Evolutionary conservation across 2,329 filamentous ascomycete genomes (phyloP), one percentile per base, ranked within the genome.

Genomic region (Colletotrichum tanaceti): DNA sequence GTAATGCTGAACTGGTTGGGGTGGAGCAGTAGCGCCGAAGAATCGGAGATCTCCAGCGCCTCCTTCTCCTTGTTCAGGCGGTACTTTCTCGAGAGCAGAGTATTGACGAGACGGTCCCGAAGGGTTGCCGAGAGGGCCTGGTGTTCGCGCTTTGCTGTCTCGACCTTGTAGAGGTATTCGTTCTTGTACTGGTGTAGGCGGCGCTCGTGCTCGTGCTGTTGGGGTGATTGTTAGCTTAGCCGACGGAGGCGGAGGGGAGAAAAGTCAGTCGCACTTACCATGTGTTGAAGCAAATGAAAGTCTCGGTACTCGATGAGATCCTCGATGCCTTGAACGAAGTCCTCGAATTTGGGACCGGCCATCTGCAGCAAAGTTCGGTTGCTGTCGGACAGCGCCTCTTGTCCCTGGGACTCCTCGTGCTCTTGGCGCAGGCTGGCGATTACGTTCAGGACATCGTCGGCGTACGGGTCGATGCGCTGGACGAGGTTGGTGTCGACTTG

Each of bases 401-500:
- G 74, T 1, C 78, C 79, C 70, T 81, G 78, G 13, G 83, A 83
- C 59, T 85, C 84, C 44, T 83, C 81, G 64, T 87, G 84, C 66
- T 86, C 82, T 70, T 85, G 83, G 67, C 88, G 87, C 75, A 91
- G 80, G 73, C 89, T 87, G 59, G 86, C 84, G 71, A 94, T 89
- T 65, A 92, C 88, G 71, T 93, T 90, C 54, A 97, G 85, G 57
- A 93, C 89, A 69, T 89, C 87, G 70, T 89, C 85, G 60, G 86
- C 84, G 78, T 97, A 97, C 0, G 93, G 91, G 75, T 97, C 91
- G 60, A 96, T 92, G 73, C 92, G 90, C 78, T 93, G 90, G 72
- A 97, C 93, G 53, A 97, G 86, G 67, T 88, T 93, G 81, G 94
- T 94, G 79, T 97, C 94, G 72, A 93, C 90, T 80, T 98, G 94